Evolutionary conservation across 1,284 basidiomycete genomes (phyloP), one percentile per base, ranked within the genome.

Genomic region (Golubevia pallescens): DNA sequence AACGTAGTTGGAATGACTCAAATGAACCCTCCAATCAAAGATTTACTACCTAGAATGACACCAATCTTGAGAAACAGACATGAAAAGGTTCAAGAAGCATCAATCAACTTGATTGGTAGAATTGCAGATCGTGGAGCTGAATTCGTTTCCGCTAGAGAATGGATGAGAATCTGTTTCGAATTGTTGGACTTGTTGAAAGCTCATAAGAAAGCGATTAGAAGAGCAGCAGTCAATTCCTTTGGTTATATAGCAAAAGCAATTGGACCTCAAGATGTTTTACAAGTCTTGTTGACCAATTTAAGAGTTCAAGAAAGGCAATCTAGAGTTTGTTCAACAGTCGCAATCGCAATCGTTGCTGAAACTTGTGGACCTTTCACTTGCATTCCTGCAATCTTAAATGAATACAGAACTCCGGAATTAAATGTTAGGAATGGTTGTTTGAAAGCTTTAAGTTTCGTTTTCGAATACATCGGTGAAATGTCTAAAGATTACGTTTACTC

Each of bases 131-230:
- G 82, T 16, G 82, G 82, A 20, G 78, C 80, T 57, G 82, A 85
- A 63, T 84, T 75, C 32, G 82, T 85, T 19, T 75, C 70, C 51
- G 77, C 82, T 55, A 67, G 80, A 24, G 82, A 85, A 70, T 85
- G 82, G 82, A 85, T 85, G 81, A 76, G 82, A 19, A 85, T 85
- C 66, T 84, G 81, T 61, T 85, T 85, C 59, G 82, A 85, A 69
- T 69, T 85, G 67, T 73, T 85, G 32, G 82, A 85, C 60, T 65
- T 85, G 67, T 75, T 85, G 60, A 84, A 84, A 68, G 82, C 82
- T 28, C 82, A 85, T 67, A 82, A 82, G 67, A 80, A 84, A 62
- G 78, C 81, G 1, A 81, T 85, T n/a, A 74, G 82, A 14, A 74
- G 82, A 34, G 82, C 82, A 1, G 80, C 81, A 5, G 78, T 85